Evolutionary conservation across 441 rosid species (phyloP), one percentile per base, ranked within the genome.

Genomic region (Bruguiera hainesii): DNA sequence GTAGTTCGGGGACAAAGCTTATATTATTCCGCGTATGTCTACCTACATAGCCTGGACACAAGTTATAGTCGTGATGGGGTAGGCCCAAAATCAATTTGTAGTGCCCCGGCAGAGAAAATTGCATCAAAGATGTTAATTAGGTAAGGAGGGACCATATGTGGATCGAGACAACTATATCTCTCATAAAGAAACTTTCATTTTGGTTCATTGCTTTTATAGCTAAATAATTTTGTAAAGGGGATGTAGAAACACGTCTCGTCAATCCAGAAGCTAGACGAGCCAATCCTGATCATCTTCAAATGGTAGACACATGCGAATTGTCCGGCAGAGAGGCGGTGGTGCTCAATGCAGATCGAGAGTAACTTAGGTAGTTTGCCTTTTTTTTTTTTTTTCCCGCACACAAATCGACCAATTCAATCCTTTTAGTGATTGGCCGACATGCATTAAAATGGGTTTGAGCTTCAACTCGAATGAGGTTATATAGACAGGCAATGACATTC

Each of bases 291-390:
- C 23, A 55, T 61, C 30, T 21, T 61, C 64, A 31, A 35, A 3
- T 8, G 19, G 58, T 23, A 55, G 58, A 55, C 58, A 55, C 58
- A 28, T 20, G 30, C 52, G 60, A 46, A 55, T 15, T 39, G 51
- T 2, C 39, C 29, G 72, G 65, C 71, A 65, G 65, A 68, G 42
- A 21, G 73, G 61, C 76, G 65, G 55, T 65, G 65, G 55, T 65
- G 76, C 63, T n/a, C 58, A 55, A 23, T 55, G 29, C 58, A 55
- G 58, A 55, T 55, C 10, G 29, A 21, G 28, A 53, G 16, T 7
- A 2, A 25, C 28, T 13, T 21, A 1, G 28, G 6, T 15, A 13
- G 3, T 21, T 10, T 9, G 5, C 1, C 6, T 1, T 53, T 53
- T 53, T 53, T 21, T 6, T n/a, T n/a, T 53, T 55, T 55, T 2